A percentile compares a stretch with the other conserved stretches of the same genome.
Conservation (phyloP, 1,139 yeast genomes). For the Taiozyma sp. region DNA sequence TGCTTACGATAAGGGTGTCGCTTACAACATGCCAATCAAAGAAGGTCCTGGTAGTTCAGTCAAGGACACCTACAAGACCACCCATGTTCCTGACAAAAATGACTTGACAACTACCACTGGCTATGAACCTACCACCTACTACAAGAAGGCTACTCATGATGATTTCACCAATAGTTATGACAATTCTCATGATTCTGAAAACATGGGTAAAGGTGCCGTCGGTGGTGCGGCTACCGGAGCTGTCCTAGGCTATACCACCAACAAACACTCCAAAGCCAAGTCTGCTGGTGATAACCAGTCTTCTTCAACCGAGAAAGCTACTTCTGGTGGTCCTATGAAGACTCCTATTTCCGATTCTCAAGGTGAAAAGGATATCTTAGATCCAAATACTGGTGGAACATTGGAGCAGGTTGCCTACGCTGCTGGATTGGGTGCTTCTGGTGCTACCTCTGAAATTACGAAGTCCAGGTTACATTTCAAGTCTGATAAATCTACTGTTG, state of each 20-base stretch:
- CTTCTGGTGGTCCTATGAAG: neutral
- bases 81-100: constrained; percentile 6
- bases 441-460: constrained; percentile 9
- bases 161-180: neutral
- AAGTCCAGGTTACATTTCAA: neutral
- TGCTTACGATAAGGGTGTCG: constrained; percentile 1
- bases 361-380: neutral
- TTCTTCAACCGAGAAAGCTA: neutral
- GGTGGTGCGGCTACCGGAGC: constrained; percentile 1
- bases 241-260: constrained; percentile 10
- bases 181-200: neutral
- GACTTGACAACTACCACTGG: constrained; percentile 17
- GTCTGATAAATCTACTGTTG: neutral
- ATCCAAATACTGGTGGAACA: neutral
- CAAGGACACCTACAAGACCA: constrained; percentile 14
- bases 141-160: constrained; percentile 10
- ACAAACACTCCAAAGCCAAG: constrained; percentile 6
- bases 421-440: constrained; percentile 14
- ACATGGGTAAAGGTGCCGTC: neutral
- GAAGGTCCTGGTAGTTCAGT: constrained; percentile 15
- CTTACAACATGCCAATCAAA: constrained; percentile 4
- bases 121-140: constrained; percentile 16
- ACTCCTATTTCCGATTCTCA: neutral
- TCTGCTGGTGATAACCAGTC: neutral
- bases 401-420: constrained; percentile 4